Conservation (phyloP, 2,329 filamentous ascomycete species). For the Penicillium sp. region DNA sequence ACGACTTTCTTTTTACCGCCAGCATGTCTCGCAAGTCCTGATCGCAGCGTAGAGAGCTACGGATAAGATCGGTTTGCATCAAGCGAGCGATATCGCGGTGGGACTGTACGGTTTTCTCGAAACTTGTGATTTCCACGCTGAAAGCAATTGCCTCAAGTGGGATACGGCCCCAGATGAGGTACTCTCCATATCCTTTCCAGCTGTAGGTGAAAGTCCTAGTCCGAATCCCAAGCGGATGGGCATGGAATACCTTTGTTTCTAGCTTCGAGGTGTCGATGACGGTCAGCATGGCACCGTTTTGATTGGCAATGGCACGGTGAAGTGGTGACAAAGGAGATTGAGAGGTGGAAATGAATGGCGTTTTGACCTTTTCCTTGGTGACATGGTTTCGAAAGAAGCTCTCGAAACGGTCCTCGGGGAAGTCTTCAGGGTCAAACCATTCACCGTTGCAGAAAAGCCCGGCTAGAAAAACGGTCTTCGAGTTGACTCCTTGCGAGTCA, state of each 20-base stretch:
- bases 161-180: conserved; percentile 35
- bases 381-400: conserved; percentile 27
- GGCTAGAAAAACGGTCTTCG: conserved; percentile 20
- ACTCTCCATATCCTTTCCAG: conserved; percentile 35
- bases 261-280: conserved; percentile 34
- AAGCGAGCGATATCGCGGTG: conserved; percentile 23
- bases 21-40: conserved; percentile 16
- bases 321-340: conserved; percentile 28
- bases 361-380: conserved; percentile 13
- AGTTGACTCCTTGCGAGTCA: conserved; percentile 34
- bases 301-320: conserved; percentile 29
- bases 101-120: conserved; percentile 20
- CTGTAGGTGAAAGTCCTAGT: conserved; percentile 1
- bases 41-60: not conserved
- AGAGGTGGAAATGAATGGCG: conserved; percentile 38
- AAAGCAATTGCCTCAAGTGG: conserved; percentile 28
- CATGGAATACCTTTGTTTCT: conserved; percentile 25
- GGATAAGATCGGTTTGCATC: conserved; percentile 28
- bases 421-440: conserved; percentile 14
- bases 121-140: conserved; percentile 23
- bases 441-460: conserved; percentile 23
- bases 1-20: not conserved
- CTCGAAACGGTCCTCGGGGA: conserved; percentile 20
- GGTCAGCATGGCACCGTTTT: conserved; percentile 26
- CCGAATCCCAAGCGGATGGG: conserved; percentile 22